phyloP scores from a whole-genome alignment of 2,329 filamentous ascomycete genomes.

The Penicillium sp. region DNA sequence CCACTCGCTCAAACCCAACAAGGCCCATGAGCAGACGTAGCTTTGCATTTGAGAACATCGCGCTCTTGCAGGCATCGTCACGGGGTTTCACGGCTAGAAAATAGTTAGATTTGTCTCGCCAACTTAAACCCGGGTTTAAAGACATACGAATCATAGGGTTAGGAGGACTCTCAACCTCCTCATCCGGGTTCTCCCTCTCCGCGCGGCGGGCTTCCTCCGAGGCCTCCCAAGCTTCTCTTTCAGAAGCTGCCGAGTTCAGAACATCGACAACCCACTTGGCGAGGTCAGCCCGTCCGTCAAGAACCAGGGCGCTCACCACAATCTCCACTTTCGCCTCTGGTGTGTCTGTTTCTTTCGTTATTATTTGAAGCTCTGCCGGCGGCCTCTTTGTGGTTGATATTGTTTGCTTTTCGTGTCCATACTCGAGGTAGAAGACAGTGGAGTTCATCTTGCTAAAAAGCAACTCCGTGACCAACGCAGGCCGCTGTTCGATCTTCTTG shows the following conservation, averaged over 20 bases:
- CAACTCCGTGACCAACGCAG: constrained; percentile 82
- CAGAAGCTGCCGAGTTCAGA: constrained; percentile 61
- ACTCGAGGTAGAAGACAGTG: constrained; percentile 82
- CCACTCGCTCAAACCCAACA: constrained; percentile 62
- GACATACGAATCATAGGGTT: constrained; percentile 46
- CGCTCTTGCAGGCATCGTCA: constrained; percentile 60
- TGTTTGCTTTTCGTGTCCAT: constrained; percentile 78
- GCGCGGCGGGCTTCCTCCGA: constrained; percentile 58
- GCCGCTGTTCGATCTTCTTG: constrained; percentile 78
- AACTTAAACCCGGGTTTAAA: not conserved
- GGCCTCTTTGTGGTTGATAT: constrained; percentile 60
- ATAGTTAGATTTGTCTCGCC: constrained; percentile 5
- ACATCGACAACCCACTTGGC: constrained; percentile 77
- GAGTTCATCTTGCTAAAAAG: constrained; percentile 86
- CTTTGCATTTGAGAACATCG: constrained; percentile 85
- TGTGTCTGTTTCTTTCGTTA: constrained; percentile 58
- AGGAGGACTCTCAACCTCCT: constrained; percentile 21
- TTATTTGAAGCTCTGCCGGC: constrained; percentile 78
- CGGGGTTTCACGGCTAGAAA: constrained; percentile 56
- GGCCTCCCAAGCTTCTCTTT: constrained; percentile 73
- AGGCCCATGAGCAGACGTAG: constrained; percentile 78
- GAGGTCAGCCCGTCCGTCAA: constrained; percentile 69
- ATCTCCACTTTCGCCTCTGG: constrained; percentile 70
- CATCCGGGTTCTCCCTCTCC: constrained; percentile 24
- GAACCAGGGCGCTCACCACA: constrained; percentile 70